A percentile compares a stretch with the other conserved stretches of the same genome.
These are phyloP conservation scores for Fraxinus quadrangulata DNA, from an alignment of 257 asterid genomes.

Conservation along the genomic window DNA sequence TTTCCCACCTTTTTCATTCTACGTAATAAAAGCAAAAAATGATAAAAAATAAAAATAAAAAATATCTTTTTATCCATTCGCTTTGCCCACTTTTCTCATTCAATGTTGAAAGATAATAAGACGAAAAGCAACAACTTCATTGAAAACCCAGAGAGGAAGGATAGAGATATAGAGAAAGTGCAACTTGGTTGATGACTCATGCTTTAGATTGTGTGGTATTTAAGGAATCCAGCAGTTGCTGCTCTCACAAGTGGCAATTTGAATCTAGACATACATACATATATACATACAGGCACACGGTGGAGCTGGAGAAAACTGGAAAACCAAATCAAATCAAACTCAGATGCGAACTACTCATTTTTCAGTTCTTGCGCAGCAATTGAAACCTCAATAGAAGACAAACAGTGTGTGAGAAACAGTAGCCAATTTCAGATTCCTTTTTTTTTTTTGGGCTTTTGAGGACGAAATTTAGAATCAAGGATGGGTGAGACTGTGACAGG, in stretches of 20 bases:
- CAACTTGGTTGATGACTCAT: slow-evolving; percentile 34
- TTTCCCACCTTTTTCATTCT: not conserved
- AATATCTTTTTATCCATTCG: not conserved
- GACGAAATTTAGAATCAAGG: slow-evolving; percentile 4
- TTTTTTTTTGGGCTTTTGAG: not conserved
- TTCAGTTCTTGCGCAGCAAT: not conserved
- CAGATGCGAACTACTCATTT: not conserved
- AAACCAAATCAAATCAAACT: not conserved
- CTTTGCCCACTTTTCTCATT: slow-evolving; percentile 12
- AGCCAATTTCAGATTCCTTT: not conserved
- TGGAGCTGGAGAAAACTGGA: slow-evolving; percentile 9
- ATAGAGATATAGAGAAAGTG: slow-evolving; percentile 4
- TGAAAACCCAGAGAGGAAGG: slow-evolving; percentile 19
- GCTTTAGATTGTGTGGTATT: slow-evolving; percentile 9
- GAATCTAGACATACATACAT: not conserved
- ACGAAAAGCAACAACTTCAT: slow-evolving; percentile 24
- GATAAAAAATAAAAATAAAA: not conserved
- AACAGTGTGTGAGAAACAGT: not conserved
- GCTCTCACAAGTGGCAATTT: slow-evolving; percentile 33
- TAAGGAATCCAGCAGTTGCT: slow-evolving; percentile 13
- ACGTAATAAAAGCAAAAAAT: not conserved
- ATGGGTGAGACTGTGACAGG: slow-evolving; percentile 44
- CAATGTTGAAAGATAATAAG: slow-evolving; percentile 29
- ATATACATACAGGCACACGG: not conserved
- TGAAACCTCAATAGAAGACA: not conserved